Evolutionary conservation across 2,329 filamentous ascomycete genomes (phyloP).

Genomic region (Fusarium tanahbumbuense): DNA sequence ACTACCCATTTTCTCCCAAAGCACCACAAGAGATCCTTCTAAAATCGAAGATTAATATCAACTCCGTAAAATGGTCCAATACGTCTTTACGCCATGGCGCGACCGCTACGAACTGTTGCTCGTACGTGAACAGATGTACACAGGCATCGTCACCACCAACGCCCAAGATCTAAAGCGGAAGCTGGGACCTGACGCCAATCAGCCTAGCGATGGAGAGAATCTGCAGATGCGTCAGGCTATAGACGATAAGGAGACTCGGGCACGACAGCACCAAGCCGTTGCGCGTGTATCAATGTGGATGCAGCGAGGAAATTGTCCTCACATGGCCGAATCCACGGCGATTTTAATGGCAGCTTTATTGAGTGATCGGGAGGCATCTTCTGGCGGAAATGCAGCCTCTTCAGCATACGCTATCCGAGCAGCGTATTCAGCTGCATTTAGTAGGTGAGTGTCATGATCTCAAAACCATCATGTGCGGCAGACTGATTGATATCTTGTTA

Average conservation of each 20-base stretch:
- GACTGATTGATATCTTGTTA: conserved; percentile 47
- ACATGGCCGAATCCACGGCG: conserved; percentile 83
- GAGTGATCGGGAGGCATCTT: conserved; percentile 63
- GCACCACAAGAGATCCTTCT: not conserved
- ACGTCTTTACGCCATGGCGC: conserved; percentile 80
- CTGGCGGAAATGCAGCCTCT: conserved; percentile 51
- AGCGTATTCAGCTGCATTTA: conserved; percentile 80
- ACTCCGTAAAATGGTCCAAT: conserved; percentile 69
- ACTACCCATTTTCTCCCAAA: not conserved
- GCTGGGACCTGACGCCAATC: not conserved
- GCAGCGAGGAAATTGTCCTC: conserved; percentile 78
- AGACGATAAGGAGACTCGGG: conserved; percentile 34
- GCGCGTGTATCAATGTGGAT: conserved; percentile 75
- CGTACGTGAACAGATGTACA: conserved; percentile 74
- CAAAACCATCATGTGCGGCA: not conserved
- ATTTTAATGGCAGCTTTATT: conserved; percentile 76
- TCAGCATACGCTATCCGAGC: conserved; percentile 72
- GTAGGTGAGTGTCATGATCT: conserved; percentile 65
- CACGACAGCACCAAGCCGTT: conserved; percentile 61
- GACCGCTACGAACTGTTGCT: conserved; percentile 71
- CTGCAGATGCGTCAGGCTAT: not conserved
- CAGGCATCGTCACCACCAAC: conserved; percentile 20
- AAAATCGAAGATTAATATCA: not conserved
- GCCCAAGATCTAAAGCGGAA: conserved; percentile 4
- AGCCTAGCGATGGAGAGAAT: not conserved